These are phyloP conservation scores for Tothia fuscella DNA, from an alignment of 2,329 filamentous ascomycete genomes.

Conservation along the genomic window DNA sequence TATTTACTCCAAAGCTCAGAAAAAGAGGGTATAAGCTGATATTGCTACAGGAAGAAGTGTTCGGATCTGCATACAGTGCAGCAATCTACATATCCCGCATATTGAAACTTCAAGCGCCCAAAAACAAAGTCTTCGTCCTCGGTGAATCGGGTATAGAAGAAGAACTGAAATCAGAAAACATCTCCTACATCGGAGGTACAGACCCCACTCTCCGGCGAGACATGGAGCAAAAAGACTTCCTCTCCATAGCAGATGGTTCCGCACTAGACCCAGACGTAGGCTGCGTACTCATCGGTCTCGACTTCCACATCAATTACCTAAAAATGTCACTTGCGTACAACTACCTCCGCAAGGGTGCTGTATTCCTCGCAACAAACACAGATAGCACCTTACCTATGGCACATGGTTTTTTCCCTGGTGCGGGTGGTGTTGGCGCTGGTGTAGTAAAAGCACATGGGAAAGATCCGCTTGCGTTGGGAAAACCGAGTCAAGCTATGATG, in stretches of 20 bases:
- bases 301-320: conserved; percentile 92
- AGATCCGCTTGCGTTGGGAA: conserved; percentile 70
- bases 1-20: neutral
- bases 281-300: conserved; percentile 77
- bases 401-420: conserved; percentile 78
- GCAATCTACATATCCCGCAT: conserved; percentile 94
- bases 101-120: conserved; percentile 61
- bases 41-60: conserved; percentile 64
- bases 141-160: conserved; percentile 86
- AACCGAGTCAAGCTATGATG: conserved; percentile 99
- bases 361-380: conserved; percentile 85
- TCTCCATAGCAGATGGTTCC: conserved; percentile 56
- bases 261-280: conserved; percentile 81
- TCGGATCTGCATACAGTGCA: conserved; percentile 88
- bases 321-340: conserved; percentile 78
- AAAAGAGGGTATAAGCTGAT: neutral
- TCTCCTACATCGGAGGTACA: conserved; percentile 76
- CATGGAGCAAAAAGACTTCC: conserved; percentile 70
- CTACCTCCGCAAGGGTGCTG: conserved; percentile 70
- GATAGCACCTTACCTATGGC: conserved; percentile 81
- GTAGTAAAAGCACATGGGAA: conserved; percentile 51
- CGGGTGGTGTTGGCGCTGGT: conserved; percentile 69
- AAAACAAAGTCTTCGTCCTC: conserved; percentile 88
- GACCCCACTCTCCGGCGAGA: conserved; percentile 67
- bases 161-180: conserved; percentile 67